These are phyloP conservation scores for Cyphellophora europaea DNA, from an alignment of 2,329 filamentous ascomycete species.

Conservation along the genomic window DNA sequence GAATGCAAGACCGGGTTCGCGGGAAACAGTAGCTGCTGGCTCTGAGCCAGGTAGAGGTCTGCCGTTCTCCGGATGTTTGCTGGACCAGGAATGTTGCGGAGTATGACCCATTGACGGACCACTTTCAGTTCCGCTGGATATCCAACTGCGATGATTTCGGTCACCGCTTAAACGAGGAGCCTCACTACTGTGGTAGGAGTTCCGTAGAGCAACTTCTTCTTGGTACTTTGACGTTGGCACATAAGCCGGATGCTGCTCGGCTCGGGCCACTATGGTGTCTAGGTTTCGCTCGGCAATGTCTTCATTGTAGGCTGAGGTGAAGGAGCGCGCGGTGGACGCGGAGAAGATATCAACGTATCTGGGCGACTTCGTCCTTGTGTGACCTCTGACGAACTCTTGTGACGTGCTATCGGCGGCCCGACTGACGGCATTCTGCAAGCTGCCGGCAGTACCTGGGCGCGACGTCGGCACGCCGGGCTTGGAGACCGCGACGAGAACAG, in stretches of 20 bases:
- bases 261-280: slow-evolving; percentile 8
- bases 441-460: slow-evolving; percentile 15
- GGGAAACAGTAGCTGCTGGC: not conserved
- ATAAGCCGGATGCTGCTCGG: slow-evolving; percentile 9
- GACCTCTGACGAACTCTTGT: slow-evolving; percentile 3
- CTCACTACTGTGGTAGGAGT: slow-evolving; percentile 3
- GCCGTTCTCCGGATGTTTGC: too few species aligned
- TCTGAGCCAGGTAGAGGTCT: not conserved
- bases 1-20: not conserved
- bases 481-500: slow-evolving; percentile 10
- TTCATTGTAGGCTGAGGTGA: slow-evolving; percentile 14
- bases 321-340: slow-evolving; percentile 1
- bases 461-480: slow-evolving; percentile 8
- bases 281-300: slow-evolving; percentile 16
- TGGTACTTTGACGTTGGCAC: slow-evolving; percentile 13
- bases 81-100: not conserved
- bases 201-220: slow-evolving; percentile 17
- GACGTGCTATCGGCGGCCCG: slow-evolving; percentile 14
- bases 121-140: not conserved
- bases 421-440: slow-evolving; percentile 16
- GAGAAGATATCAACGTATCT: slow-evolving; percentile 18
- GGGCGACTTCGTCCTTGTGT: slow-evolving; percentile 8
- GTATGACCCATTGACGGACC: not conserved
- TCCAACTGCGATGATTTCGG: not conserved
- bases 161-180: not conserved